A percentile compares a stretch with the other conserved stretches of the same genome.
phyloP scores from a whole-genome alignment of 148 eudicot genomes.

The Chenopodium berlandieri region DNA sequence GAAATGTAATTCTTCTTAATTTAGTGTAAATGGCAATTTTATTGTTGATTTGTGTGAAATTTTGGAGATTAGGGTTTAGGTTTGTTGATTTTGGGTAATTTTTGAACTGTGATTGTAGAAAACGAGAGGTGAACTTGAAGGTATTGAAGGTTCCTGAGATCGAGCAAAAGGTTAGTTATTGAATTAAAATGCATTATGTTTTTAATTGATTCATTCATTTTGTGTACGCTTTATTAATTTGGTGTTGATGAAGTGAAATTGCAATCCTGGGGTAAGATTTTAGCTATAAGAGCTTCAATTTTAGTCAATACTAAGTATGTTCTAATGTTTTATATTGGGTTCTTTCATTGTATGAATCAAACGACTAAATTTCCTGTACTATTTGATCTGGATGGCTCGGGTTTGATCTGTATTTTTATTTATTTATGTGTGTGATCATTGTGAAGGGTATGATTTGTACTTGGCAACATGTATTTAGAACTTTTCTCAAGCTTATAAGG shows the following conservation, averaged over 20 bases:
- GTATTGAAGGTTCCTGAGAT: conserved; percentile 99
- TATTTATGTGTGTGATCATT: not conserved
- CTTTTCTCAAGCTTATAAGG: no score
- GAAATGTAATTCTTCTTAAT: conserved; percentile 55
- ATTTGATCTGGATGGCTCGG: no score
- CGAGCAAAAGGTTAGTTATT: conserved; percentile 74
- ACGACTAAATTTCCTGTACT: not conserved
- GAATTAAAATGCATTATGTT: not conserved
- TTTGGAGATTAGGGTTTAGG: not conserved
- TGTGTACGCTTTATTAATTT: not conserved
- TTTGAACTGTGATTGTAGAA: conserved; percentile 44
- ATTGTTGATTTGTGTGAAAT: not conserved
- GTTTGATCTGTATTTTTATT: no score
- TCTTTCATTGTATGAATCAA: not conserved
- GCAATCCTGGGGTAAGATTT: not conserved
- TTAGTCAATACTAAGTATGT: not conserved
- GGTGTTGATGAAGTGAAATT: not conserved
- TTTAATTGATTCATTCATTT: not conserved
- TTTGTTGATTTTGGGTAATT: conserved; percentile 9
- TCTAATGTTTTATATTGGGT: not conserved
- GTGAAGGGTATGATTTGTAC: not conserved
- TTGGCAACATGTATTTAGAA: not conserved
- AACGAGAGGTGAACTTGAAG: conserved; percentile 97
- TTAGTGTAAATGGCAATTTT: not conserved
- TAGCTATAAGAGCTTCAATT: not conserved